Conservation (phyloP, 495 filamentous ascomycete genomes). For the Annulohypoxylon moriforme region DNA sequence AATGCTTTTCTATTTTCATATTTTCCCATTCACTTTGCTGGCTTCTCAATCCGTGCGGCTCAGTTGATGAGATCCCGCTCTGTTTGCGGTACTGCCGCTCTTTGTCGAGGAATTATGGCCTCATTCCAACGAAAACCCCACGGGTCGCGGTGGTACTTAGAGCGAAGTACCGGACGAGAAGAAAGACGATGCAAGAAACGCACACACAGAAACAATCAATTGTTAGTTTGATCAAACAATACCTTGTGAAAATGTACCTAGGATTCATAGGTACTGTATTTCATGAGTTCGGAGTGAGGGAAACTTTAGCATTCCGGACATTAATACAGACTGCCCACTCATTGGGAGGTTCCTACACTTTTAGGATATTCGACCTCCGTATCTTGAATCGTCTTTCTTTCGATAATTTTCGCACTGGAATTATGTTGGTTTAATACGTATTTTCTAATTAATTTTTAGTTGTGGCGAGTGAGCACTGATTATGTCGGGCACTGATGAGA, state of each 20-base stretch:
- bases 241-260: not conserved
- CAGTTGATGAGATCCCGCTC: slow-evolving; percentile 3
- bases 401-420: not conserved
- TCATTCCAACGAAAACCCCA: slow-evolving; percentile 25
- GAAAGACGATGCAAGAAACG: slow-evolving; percentile 1
- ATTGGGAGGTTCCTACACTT: too few relatives aligned
- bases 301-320: not conserved
- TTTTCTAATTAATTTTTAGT: not conserved
- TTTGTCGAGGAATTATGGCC: slow-evolving; percentile 26
- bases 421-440: not conserved
- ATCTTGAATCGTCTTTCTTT: not conserved
- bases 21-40: not conserved
- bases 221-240: not conserved
- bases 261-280: not conserved
- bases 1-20: not conserved
- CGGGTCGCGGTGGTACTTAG: not conserved
- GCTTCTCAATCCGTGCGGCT: slow-evolving; percentile 4
- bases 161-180: slow-evolving; percentile 5
- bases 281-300: not conserved
- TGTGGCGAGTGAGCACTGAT: not conserved
- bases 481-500: not conserved
- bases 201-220: not conserved
- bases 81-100: slow-evolving; percentile 24
- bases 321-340: not conserved
- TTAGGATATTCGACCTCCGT: too few relatives aligned